These are phyloP conservation scores for Boletus eberwhitei DNA, from an alignment of 768 basidiomycete genomes.

Conservation along the genomic window DNA sequence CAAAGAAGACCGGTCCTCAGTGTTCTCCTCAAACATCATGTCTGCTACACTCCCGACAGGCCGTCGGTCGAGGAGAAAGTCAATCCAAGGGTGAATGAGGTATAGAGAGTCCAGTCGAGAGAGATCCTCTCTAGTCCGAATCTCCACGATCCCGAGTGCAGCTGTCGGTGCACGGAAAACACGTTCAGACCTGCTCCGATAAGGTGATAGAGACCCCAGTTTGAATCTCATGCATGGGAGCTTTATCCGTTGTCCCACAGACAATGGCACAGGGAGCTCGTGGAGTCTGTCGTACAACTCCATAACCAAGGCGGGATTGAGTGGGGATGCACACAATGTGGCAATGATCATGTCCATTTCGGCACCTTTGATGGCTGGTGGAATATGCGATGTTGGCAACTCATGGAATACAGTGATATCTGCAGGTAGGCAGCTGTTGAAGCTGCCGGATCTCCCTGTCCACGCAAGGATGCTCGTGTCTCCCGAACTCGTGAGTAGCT, in stretches of 20 bases:
- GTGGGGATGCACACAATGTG: background rate
- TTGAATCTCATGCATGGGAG: conserved; percentile 11
- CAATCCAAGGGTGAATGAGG: conserved; percentile 12
- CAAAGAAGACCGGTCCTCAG: background rate
- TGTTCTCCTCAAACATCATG: background rate
- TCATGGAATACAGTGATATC: background rate
- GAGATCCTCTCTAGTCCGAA: conserved; percentile 6
- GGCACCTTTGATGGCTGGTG: background rate
- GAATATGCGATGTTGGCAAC: background rate
- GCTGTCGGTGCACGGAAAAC: background rate
- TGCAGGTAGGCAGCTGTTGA: conserved; percentile 10
- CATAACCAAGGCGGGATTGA: background rate
- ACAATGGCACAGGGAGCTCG: background rate
- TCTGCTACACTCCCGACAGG: background rate
- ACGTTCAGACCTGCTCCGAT: too few species aligned
- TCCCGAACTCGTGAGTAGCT: conserved; percentile 6
- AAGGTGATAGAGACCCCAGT: background rate
- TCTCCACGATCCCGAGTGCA: conserved; percentile 6
- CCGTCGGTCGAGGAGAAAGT: conserved; percentile 7
- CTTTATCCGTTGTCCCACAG: background rate
- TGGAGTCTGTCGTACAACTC: conserved; percentile 1
- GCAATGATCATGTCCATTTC: background rate
- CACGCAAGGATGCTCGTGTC: conserved; percentile 7
- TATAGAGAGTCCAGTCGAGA: background rate
- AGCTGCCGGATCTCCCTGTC: conserved; percentile 3